Base-by-base conservation (phyloP, 2,329 filamentous ascomycete genomes). In the Penicillium sp. region DNA sequence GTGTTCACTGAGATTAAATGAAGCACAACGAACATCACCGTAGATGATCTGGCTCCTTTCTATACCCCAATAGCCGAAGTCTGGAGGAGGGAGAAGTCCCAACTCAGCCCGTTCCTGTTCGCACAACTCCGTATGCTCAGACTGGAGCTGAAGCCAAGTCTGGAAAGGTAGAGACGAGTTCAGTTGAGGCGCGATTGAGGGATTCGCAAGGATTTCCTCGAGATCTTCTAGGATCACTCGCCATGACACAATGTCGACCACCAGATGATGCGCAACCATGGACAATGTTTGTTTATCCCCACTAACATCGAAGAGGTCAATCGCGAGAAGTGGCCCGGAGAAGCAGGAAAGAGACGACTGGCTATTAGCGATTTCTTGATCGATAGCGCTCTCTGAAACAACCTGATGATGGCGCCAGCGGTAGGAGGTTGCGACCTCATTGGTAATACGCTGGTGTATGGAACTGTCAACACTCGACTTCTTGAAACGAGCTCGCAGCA, bases 201-300 rank as follows among this genome's bases (percentile, higher is more conserved):
- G 67, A n/a, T 76, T 71, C 7, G 73, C 23, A 3, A 79, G 62
- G 3, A 76, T 50, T 11, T 77, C 76, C 61, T 79, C 76, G 46
- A 79, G 45, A 47, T 79, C 76, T 56, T 77, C 73, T 3, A 79
- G 58, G 1, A 79, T 73, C 3, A 79, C 72, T 11, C 75, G 68
- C 76, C 76, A 79, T 0, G 76, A 79, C 13, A 78, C 76, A 56
- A 79, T 74, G 19, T 79, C 76, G 11, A 78, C 73, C 7, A 78
- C 72, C 31, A 78, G 55, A 56, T 78, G 76, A 38, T 78, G 75
- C 1, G 73, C 76, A 26, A 77, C 73, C 60, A 78, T 66, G 1
- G 73, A 78, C 26, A 79, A 30, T 0, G 76, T 55, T 46, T 64
- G 63, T 3, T 71, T 69, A n/a, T 69, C 67, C 1, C 73, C 73